phyloP scores from a whole-genome alignment of 129 eudicot genomes.

The Deinandra increscens region DNA sequence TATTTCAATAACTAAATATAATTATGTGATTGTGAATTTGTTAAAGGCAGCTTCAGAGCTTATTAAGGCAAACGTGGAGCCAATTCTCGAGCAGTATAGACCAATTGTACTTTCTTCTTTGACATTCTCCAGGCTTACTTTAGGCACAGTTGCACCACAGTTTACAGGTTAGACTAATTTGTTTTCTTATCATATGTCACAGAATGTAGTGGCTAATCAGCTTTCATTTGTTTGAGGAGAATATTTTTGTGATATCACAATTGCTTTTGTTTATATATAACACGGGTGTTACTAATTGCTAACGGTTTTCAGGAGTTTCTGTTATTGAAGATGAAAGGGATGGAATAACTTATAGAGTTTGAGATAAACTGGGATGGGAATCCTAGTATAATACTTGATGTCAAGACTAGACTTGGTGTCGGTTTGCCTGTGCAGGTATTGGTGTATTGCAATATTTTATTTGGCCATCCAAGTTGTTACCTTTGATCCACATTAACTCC shows the following conservation, averaged over 20 bases:
- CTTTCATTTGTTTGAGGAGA: too few relatives aligned
- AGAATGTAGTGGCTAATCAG: too few relatives aligned
- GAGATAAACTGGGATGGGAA: conserved; percentile 99
- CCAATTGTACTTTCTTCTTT: conserved; percentile 75
- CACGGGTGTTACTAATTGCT: too few relatives aligned
- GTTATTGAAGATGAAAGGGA: conserved; percentile 70
- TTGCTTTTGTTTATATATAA: too few relatives aligned
- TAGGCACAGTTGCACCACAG: conserved; percentile 94
- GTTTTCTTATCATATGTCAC: too few relatives aligned
- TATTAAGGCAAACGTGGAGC: conserved; percentile 86
- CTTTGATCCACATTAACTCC: not conserved
- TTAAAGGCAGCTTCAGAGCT: conserved; percentile 94
- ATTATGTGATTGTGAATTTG: conserved; percentile 15
- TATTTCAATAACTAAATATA: not conserved
- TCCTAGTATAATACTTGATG: conserved; percentile 88
- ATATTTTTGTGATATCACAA: too few relatives aligned
- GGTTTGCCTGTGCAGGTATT: conserved; percentile 77
- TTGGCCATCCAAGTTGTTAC: conserved; percentile 2
- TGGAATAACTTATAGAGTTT: conserved; percentile 84
- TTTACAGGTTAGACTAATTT: conserved; percentile 67
- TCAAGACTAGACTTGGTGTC: conserved; percentile 88
- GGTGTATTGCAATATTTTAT: conserved; percentile 34
- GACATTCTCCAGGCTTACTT: conserved; percentile 82
- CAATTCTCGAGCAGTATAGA: conserved; percentile 83
- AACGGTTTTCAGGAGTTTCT: conserved; percentile 56